A percentile compares a stretch with the other conserved stretches of the same genome.
Evolutionary conservation across 2,329 filamentous ascomycete genomes (phyloP).

Genomic region (Nannizziopsis arthrosporioides): DNA sequence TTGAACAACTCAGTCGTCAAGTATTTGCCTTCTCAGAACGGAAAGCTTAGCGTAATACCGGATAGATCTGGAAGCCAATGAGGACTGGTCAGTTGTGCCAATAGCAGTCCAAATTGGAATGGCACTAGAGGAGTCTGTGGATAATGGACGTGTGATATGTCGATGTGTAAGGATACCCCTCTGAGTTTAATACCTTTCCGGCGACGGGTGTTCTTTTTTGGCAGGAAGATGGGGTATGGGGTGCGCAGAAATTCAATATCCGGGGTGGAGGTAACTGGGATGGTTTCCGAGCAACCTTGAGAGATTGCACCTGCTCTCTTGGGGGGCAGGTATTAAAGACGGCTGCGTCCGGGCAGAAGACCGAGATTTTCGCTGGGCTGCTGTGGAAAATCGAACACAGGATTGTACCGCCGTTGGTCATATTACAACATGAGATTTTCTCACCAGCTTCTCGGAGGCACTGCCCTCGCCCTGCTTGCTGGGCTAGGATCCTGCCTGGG

Average conservation of each 20-base stretch:
- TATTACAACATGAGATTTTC: constrained; percentile 12
- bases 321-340: constrained; percentile 3
- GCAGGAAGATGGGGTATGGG: too few relatives aligned
- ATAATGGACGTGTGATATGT: too few relatives aligned
- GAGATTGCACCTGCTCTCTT: constrained; percentile 1
- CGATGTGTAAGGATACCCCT: too few relatives aligned
- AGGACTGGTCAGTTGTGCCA: not conserved
- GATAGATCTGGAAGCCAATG: not conserved
- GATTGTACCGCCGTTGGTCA: not conserved
- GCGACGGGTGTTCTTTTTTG: too few relatives aligned
- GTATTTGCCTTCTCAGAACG: not conserved
- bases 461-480: constrained; percentile 11
- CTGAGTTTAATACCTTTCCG: too few relatives aligned
- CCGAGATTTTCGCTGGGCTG: not conserved
- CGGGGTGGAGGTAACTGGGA: too few relatives aligned
- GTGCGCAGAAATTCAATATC: too few relatives aligned
- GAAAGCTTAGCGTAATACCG: constrained; percentile 6
- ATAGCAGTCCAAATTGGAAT: constrained; percentile 1
- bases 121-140: not conserved
- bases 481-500: constrained; percentile 9
- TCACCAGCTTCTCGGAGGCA: constrained; percentile 9
- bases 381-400: not conserved
- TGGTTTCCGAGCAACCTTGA: not conserved
- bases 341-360: not conserved
- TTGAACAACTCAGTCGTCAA: too few relatives aligned